Conservation (phyloP, 257 asterid species). For the Gynochthodes officinalis region DNA sequence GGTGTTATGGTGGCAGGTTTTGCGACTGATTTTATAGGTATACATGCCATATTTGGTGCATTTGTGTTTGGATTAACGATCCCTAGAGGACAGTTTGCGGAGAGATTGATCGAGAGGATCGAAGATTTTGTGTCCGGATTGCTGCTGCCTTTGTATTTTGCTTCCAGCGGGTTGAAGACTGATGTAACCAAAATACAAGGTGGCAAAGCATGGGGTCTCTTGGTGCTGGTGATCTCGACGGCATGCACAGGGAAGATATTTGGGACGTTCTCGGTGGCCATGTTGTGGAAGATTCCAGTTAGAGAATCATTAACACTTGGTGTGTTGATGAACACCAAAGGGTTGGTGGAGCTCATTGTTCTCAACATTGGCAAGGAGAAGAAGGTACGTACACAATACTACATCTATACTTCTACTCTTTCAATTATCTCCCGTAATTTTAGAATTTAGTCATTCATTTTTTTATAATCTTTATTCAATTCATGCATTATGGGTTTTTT, state of each 20-base stretch:
- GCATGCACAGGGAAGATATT: slow-evolving; percentile 60
- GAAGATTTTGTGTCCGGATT: slow-evolving; percentile 59
- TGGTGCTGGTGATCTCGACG: slow-evolving; percentile 45
- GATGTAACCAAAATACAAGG: slow-evolving; percentile 41
- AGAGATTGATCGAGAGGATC: slow-evolving; percentile 38
- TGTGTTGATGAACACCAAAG: slow-evolving; percentile 66
- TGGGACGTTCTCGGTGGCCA: slow-evolving; percentile 54
- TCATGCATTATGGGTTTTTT: too few relatives aligned
- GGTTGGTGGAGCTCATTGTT: slow-evolving; percentile 63
- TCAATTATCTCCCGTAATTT: too few relatives aligned
- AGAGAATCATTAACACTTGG: slow-evolving; percentile 63
- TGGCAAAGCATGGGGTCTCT: slow-evolving; percentile 47
- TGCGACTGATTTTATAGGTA: slow-evolving; percentile 57
- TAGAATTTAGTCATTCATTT: too few relatives aligned
- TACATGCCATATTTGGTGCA: slow-evolving; percentile 20
- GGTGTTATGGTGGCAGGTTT: slow-evolving; percentile 59
- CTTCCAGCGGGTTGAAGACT: slow-evolving; percentile 54
- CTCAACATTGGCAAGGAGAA: slow-evolving; percentile 61
- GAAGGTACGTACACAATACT: slow-evolving; percentile 37
- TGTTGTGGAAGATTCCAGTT: slow-evolving; percentile 46
- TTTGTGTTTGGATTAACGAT: slow-evolving; percentile 56
- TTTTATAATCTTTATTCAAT: too few relatives aligned
- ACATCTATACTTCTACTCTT: too few relatives aligned
- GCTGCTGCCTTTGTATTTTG: slow-evolving; percentile 60
- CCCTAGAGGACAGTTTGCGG: slow-evolving; percentile 47